Evolutionary conservation across 2,329 filamentous ascomycete genomes (phyloP), one percentile per base, ranked within the genome.

Genomic region (Exophiala phaeomuriformis): DNA sequence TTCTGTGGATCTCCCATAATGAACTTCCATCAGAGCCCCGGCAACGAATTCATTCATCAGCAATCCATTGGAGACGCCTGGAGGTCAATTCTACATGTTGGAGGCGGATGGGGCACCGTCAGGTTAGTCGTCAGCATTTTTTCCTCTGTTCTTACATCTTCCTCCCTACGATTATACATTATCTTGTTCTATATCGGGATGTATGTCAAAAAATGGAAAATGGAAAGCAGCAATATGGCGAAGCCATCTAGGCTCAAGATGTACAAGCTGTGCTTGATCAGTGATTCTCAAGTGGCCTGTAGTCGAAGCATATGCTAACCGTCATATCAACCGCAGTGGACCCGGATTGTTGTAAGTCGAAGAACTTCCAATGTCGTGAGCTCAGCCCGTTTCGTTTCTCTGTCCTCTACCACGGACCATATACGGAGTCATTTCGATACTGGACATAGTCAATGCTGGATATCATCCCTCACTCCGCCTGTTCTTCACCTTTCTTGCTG

Each of bases 71-170:
- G 39, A 7, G 52, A 55, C 47, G 43, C 52, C 1, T 55, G 50
- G 36, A 39, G 43, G 19, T 30, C 35, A 5, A 42, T 55, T 6
- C 41, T 55, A n/a, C 52, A 43, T n/a, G 42, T 51, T 27, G 50
- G 50, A 12, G 56, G 57, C n/a, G 57, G 57, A 49, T 59, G 53
- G 54, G 57, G 57, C 9, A 59, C 52, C 36, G 50, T 59, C 10
- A 57, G 53, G 56, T 56, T 44, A n/a, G 53, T 39, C 19, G 19
- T 19, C 19, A 19, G 19, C 39, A 39, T n/a, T 39, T 8, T 5
- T 39, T 12, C 10, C 10, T 39, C 36, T n/a, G 19, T 4, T 4
- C 5, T 8, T 12, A 4, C 10, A 19, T 39, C 10, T n/a, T n/a
- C 36, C 10, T 39, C 10, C 36, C 36, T 39, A 4, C 36, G 36